These are phyloP conservation scores for Heracleum sosnowskyi DNA, from an alignment of 129 eudicot genomes.

Conservation along the genomic window DNA sequence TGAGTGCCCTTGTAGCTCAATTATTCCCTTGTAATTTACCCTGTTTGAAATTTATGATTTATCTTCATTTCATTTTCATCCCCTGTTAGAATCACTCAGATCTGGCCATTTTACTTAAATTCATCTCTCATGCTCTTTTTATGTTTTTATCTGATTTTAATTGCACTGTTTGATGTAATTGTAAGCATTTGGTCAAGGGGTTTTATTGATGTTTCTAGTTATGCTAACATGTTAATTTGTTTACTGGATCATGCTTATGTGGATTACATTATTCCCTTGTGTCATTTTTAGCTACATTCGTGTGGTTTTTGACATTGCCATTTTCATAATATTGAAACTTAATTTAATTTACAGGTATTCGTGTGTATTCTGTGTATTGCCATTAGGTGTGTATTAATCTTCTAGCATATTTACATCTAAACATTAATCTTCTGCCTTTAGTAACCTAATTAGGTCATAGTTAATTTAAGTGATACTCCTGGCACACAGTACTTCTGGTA, in stretches of 20 bases:
- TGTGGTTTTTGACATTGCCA: not conserved
- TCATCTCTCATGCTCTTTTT: not conserved
- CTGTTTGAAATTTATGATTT: too few relatives aligned
- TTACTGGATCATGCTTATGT: not conserved
- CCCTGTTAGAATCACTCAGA: not conserved
- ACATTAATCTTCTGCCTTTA: too few relatives aligned
- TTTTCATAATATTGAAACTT: not conserved
- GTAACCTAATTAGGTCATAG: too few relatives aligned
- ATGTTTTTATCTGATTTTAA: not conserved
- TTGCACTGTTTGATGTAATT: not conserved
- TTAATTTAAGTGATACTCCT: too few relatives aligned
- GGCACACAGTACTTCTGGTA: too few relatives aligned
- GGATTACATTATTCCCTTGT: not conserved
- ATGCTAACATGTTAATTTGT: too few relatives aligned
- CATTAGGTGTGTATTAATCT: too few relatives aligned
- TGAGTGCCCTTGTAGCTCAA: too few relatives aligned
- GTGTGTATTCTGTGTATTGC: too few relatives aligned
- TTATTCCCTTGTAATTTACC: too few relatives aligned
- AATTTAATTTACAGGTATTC: not conserved
- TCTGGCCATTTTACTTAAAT: not conserved
- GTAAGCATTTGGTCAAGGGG: not conserved
- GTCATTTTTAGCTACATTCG: not conserved
- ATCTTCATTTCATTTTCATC: not conserved
- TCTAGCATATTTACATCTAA: too few relatives aligned
- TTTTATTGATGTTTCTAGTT: not conserved